These are phyloP conservation scores for Croton laevigatus DNA, from an alignment of 441 rosid genomes.

Conservation along the genomic window DNA sequence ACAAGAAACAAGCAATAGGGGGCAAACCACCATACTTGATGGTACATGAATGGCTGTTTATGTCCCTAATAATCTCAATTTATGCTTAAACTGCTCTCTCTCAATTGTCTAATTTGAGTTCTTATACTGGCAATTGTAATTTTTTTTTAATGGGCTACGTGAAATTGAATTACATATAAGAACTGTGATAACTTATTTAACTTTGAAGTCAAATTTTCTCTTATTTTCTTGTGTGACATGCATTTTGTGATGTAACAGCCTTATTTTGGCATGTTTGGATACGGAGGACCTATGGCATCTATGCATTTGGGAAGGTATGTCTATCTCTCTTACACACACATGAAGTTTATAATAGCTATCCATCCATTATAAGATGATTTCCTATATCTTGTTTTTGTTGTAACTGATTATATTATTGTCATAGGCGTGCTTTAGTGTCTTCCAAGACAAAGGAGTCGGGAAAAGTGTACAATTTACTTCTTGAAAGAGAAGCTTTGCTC, in stretches of 20 bases:
- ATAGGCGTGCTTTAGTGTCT: constrained; percentile 58
- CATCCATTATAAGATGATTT: neutral
- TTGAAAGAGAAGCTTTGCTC: constrained; percentile 56
- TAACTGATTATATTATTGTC: neutral
- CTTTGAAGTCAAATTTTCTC: neutral
- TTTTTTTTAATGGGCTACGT: neutral
- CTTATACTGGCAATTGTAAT: neutral
- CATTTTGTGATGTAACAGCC: constrained; percentile 47
- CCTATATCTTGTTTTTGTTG: neutral
- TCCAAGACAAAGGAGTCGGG: constrained; percentile 59
- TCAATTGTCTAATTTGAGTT: neutral
- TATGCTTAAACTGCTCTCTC: no score
- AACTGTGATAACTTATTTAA: neutral
- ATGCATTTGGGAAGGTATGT: constrained; percentile 74
- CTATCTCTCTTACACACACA: neutral
- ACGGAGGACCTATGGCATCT: constrained; percentile 69
- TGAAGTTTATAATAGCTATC: neutral
- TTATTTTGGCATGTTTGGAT: constrained; percentile 82
- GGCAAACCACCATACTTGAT: constrained; percentile 65
- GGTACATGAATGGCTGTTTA: constrained; percentile 31
- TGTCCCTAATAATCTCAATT: neutral
- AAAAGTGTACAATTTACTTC: constrained; percentile 51
- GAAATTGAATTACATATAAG: neutral
- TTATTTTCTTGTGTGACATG: constrained; percentile 8
- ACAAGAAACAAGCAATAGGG: constrained; percentile 50